Evolutionary conservation across 2,329 filamentous ascomycete species (phyloP), one percentile per base, ranked within the genome.

Genomic region (Knoxdaviesia capensis): DNA sequence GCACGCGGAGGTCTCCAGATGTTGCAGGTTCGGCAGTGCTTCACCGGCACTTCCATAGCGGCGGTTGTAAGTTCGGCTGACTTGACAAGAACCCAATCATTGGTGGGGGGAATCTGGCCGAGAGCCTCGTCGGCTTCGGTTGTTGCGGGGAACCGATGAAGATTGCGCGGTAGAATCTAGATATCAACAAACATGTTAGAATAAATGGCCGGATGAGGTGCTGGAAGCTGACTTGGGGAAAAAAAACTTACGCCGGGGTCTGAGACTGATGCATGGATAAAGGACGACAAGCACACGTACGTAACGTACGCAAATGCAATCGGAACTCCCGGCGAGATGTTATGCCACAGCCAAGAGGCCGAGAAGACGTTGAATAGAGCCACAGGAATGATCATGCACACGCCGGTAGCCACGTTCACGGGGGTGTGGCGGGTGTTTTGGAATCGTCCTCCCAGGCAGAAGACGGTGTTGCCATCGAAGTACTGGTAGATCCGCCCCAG

Each of bases 21-120:
- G 53, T 86, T 86, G 66, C 90, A 98, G 11, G 87, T 93, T 56
- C 87, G 88, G 71, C 90, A 98, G 62, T 93, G 94, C 62, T 98
- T 96, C 46, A 88, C 87, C 0, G 90, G 90, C 2, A 98, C 87
- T 56, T 98, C 90, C 84, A 98, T 94, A 5, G 87, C 87, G 6
- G 86, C 80, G 32, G 82, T 80, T 7, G 74, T 65, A 36, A 66
- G 75, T 45, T 78, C 79, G 34, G 80, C 74, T 7, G 85, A 83
- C 53, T 87, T 82, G 50, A 96, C 82, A 64, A 93, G 74, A 6
- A 83, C 81, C 90, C 90, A 98, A 57, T 93, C 86, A 41, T 84
- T 96, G 6, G 81, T 90, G 1, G 86, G 76, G 11, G 87, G 88
- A 1, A 82, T 85, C 37, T 92, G 61, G 34, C 75, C 71, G 35